Evolutionary conservation across 352 stramenopile genomes (phyloP).

Genomic region (Saprolegnia diclina): DNA sequence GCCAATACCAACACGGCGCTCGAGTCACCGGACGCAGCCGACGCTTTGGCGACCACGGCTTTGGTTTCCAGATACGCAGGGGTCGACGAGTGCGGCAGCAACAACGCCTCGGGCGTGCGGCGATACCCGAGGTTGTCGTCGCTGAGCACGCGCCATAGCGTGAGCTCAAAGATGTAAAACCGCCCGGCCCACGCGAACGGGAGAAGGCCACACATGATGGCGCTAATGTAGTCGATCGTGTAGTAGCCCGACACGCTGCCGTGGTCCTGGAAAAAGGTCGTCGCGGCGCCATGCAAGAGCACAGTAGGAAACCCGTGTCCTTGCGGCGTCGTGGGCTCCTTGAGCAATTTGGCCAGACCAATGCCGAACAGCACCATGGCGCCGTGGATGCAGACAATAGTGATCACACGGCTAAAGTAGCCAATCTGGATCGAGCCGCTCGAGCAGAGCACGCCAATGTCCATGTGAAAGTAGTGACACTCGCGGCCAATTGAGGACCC

Average conservation of each 20-base stretch:
- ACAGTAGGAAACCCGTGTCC: background rate
- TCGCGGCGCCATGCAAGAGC: background rate
- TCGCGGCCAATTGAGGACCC: background rate
- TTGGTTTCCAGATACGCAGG: too few relatives aligned
- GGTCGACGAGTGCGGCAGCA: too few relatives aligned
- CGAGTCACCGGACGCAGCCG: too few relatives aligned
- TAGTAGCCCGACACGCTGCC: background rate
- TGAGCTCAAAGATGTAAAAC: slow-evolving; percentile 1
- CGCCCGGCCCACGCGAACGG: background rate
- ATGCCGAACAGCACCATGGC: background rate
- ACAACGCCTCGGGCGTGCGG: too few relatives aligned
- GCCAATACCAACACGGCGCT: too few relatives aligned
- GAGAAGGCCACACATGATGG: slow-evolving; percentile 13
- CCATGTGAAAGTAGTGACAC: background rate
- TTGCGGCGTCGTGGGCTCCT: background rate
- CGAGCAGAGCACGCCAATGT: background rate
- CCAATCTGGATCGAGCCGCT: slow-evolving; percentile 7
- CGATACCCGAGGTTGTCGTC: too few relatives aligned
- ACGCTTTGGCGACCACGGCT: too few relatives aligned
- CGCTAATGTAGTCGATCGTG: slow-evolving; percentile 5
- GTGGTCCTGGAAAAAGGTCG: background rate
- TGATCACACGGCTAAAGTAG: background rate
- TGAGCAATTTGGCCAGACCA: background rate
- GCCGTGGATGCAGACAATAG: background rate
- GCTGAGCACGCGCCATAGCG: background rate